Base-by-base conservation (phyloP, 345 rosid genomes). In the Diplotaxis tenuifolia region DNA sequence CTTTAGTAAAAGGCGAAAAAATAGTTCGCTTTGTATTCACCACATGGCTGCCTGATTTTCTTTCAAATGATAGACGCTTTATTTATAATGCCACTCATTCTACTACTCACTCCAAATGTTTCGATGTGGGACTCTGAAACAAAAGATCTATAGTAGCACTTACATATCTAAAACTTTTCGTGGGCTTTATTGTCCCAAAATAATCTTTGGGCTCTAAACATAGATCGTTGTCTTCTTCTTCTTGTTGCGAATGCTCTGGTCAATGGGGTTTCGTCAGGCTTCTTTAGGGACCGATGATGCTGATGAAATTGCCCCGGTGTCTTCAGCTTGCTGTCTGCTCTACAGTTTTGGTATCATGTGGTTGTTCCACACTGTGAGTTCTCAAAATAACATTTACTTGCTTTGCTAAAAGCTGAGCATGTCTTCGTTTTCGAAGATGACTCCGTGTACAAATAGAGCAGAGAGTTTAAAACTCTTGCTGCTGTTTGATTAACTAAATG, bases 1-100 rank as follows among this genome's bases (percentile, higher is more conserved):
- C 79, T 76, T 76, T 76, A 76, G 79, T 70, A 76, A 76, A 76
- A 70, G 79, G 79, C 67, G 79, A 76, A 76, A 76, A 64, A 75
- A 75, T 75, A 69, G 72, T 76, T 76, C 71, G 75, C 75, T 63
- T 36, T 76, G 71, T 63, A 29, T 62, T 76, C 62, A 70, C 80
- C 62, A 53, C 72, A 49, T 61, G 67, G 75, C 75, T 70, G 66
- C 78, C 64, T 3, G 4, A 10, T 9, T 40, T 40, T 40, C 0
- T 5, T 14, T 1, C 5, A 14, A 7, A 5, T 1, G 2, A 40
- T 9, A 12, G 15, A 40, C 15, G 2, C 47, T 40, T 6, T 40
- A 40, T 40, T 40, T 40, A 40, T 12, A 40, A 12, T 14, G 15
- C 47, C 6, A 40, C 47, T 12, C 14, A 5, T 40, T 40, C 15